These are phyloP conservation scores for Ceratocystis eucalypticola DNA, from an alignment of 2,329 filamentous ascomycete genomes.

Conservation along the genomic window DNA sequence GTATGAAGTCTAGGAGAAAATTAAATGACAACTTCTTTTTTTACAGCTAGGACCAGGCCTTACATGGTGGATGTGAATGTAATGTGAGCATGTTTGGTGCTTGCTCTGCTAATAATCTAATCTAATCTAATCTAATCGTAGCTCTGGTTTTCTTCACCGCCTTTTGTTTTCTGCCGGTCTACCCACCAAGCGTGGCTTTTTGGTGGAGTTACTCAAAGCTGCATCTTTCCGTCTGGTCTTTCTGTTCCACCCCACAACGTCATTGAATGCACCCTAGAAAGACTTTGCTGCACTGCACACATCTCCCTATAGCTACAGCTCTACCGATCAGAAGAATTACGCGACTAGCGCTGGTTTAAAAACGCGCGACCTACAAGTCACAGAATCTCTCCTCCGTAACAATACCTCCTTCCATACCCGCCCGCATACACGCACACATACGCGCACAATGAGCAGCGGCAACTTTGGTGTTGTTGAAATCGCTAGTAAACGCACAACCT, in stretches of 20 bases:
- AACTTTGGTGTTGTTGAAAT: constrained; percentile 73
- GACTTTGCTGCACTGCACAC: background rate
- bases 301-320: too few species aligned
- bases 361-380: too few species aligned
- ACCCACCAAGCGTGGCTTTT: background rate
- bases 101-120: background rate
- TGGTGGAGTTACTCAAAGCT: background rate
- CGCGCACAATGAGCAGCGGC: constrained; percentile 34
- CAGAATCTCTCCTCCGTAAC: too few species aligned
- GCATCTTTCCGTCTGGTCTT: background rate
- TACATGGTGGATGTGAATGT: background rate
- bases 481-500: constrained; percentile 52
- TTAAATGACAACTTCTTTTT: constrained; percentile 8
- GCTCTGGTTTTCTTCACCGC: background rate
- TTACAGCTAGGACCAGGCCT: background rate
- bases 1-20: constrained; percentile 15
- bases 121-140: constrained; percentile 1
- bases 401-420: background rate
- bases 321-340: too few species aligned
- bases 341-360: too few species aligned
- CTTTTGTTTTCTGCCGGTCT: background rate
- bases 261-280: background rate
- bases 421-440: background rate
- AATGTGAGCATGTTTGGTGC: background rate
- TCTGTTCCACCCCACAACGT: background rate